Base-by-base conservation (phyloP, 169 alveolate genomes). In the Fabrea salina region DNA sequence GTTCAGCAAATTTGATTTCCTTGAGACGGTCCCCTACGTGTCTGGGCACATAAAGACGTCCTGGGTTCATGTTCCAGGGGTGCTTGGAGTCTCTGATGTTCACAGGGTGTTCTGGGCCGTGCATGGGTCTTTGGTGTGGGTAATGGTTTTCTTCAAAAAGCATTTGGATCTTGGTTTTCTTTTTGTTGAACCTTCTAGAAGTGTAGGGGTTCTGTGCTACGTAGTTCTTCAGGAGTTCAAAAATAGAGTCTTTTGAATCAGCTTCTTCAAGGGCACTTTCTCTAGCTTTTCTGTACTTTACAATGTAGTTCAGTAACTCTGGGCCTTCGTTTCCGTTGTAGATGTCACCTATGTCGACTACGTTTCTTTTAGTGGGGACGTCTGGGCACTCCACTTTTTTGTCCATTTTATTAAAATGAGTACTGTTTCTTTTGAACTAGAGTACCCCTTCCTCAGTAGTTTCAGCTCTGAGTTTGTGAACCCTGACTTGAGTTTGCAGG, bases 41-140 rank as follows among this genome's bases (percentile, higher is more conserved):
- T 37, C 37, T 61, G 2, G 75, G 75, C 16, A 61, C 37, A 25
- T 32, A 61, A 22, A 61, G 75, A 2, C 75, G 27, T 22, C 75
- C 75, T 16, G 75, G 75, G 25, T 61, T 61, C 75, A 61, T 61
- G 37, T 61, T 61, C 54, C 75, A 61, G 37, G 75, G 75, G n/a
- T 61, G 54, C 27, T 61, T 61, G 11, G 75, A n/a, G 3, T 61
- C 75, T 33, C 75, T 61, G n/a, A 37, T 27, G 16, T 16, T 61
- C 27, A 30, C n/a, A 1, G 75, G 75, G 75, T 61, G 75, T 16
- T 61, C 75, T 32, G 75, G 75, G 13, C 75, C 75, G n/a, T 61
- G 54, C 2, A 33, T n/a, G 11, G 75, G 49, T 16, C 54, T 33
- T 3, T 61, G 54, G 56, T 37, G 47, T 2, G 16, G 75, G 37